Percentiles rank a stretch among this genome's conserved stretches.
Evolutionary conservation across 2,329 filamentous ascomycete genomes (phyloP).

Genomic region (Claviceps pusilla): DNA sequence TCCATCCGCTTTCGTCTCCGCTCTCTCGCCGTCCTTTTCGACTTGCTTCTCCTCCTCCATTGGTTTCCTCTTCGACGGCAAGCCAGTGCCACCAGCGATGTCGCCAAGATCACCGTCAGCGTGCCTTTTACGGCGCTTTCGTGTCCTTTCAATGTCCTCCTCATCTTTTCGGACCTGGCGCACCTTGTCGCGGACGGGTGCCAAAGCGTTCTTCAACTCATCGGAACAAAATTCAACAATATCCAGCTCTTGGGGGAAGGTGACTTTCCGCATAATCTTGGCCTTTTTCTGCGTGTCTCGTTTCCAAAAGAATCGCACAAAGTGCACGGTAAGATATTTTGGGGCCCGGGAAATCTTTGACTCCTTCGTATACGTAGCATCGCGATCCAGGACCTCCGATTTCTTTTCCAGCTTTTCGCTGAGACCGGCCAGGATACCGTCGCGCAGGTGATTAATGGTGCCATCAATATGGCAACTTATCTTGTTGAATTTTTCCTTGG

Average conservation of each 20-base stretch:
- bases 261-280: slow-evolving; percentile 98
- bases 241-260: slow-evolving; percentile 86
- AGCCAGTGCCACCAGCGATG: slow-evolving; percentile 29
- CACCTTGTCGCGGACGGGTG: slow-evolving; percentile 92
- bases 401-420: slow-evolving; percentile 84
- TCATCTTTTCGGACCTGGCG: slow-evolving; percentile 91
- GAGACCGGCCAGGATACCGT: slow-evolving; percentile 70
- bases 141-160: slow-evolving; percentile 77
- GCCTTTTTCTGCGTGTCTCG: slow-evolving; percentile 92
- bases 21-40: slow-evolving; percentile 22
- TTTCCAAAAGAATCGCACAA: slow-evolving; percentile 97
- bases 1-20: slow-evolving; percentile 32
- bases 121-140: slow-evolving; percentile 73
- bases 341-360: slow-evolving; percentile 82
- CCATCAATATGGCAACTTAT: slow-evolving; percentile 89
- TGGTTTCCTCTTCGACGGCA: slow-evolving; percentile 35
- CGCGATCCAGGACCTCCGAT: slow-evolving; percentile 60
- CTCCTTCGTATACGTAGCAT: slow-evolving; percentile 76
- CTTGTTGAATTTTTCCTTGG: slow-evolving; percentile 64
- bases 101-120: slow-evolving; percentile 32
- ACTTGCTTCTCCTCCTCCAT: slow-evolving; percentile 36
- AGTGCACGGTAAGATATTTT: slow-evolving; percentile 92
- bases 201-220: slow-evolving; percentile 62
- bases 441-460: slow-evolving; percentile 75
- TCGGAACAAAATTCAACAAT: slow-evolving; percentile 92